Evolutionary conservation across 2,329 filamentous ascomycete genomes (phyloP).

Genomic region (Diaporthe helianthi): DNA sequence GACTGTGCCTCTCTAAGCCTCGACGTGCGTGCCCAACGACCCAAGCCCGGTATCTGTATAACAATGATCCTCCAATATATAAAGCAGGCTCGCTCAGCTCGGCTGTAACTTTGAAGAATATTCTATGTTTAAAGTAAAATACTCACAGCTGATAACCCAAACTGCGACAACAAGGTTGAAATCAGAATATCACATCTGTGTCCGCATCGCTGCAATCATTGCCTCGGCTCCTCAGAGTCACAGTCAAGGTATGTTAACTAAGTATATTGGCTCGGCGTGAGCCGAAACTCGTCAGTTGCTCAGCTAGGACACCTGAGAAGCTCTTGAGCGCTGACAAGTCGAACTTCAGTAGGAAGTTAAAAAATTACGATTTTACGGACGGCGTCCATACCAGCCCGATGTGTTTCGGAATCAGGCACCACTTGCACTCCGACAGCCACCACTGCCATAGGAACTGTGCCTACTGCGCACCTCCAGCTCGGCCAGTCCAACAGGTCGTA

Average conservation of each 20-base stretch:
- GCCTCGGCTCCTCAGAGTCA: not conserved
- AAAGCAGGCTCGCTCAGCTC: not conserved
- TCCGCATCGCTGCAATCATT: not conserved
- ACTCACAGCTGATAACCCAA: not conserved
- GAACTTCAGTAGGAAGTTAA: not conserved
- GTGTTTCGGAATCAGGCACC: conserved; percentile 19
- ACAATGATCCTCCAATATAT: not conserved
- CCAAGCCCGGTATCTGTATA: not conserved
- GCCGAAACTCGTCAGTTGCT: not conserved
- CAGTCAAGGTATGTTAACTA: not conserved
- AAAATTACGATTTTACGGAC: too few relatives aligned
- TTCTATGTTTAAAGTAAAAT: not conserved
- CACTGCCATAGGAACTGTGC: conserved; percentile 11
- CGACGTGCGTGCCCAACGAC: not conserved
- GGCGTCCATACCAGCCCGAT: not conserved
- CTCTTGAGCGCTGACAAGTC: not conserved
- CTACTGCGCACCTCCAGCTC: conserved; percentile 6
- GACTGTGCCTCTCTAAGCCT: not conserved
- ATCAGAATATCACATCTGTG: not conserved
- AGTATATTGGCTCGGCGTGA: accelerated
- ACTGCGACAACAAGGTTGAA: not conserved
- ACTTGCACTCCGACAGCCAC: conserved; percentile 7
- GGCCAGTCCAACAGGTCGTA: conserved; percentile 13
- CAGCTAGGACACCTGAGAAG: not conserved
- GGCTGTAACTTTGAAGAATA: too few relatives aligned